Percentiles rank a stretch among this genome's conserved stretches.
Evolutionary conservation across 305 asterid species (phyloP).

Genomic region (Fraxinus dipetala): DNA sequence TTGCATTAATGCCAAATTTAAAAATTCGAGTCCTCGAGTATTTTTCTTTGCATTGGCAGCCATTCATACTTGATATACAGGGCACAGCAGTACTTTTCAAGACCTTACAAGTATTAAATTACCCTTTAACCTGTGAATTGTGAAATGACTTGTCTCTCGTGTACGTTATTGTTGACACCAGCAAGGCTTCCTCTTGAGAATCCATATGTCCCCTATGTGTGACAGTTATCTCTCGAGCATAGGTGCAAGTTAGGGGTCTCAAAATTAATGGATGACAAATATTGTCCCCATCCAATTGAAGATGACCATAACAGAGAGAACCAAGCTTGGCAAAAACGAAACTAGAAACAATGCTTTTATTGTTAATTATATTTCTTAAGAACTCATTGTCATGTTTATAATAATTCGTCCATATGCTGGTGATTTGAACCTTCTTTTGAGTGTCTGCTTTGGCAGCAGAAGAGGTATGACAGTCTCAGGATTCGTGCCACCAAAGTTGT

Average conservation of each 20-base stretch:
- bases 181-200: neutral
- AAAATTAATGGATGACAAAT: neutral
- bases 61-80: neutral
- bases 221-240: neutral
- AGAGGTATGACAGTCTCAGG: slow-evolving; percentile 44
- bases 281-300: neutral
- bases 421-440: slow-evolving; percentile 12
- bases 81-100: neutral
- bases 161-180: neutral
- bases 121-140: neutral
- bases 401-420: neutral
- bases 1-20: neutral
- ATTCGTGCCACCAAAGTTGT: slow-evolving; percentile 35
- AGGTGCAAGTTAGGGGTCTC: neutral
- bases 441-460: slow-evolving; percentile 39
- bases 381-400: neutral
- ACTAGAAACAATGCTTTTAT: neutral
- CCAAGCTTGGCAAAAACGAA: neutral
- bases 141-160: neutral
- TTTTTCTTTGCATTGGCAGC: neutral
- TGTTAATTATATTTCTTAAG: neutral
- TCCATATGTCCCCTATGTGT: neutral
- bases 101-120: neutral
- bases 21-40: neutral
- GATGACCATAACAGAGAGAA: neutral